phyloP scores from a whole-genome alignment of 2,329 filamentous ascomycete species.

The Hawksworthiomyces lignivorus region DNA sequence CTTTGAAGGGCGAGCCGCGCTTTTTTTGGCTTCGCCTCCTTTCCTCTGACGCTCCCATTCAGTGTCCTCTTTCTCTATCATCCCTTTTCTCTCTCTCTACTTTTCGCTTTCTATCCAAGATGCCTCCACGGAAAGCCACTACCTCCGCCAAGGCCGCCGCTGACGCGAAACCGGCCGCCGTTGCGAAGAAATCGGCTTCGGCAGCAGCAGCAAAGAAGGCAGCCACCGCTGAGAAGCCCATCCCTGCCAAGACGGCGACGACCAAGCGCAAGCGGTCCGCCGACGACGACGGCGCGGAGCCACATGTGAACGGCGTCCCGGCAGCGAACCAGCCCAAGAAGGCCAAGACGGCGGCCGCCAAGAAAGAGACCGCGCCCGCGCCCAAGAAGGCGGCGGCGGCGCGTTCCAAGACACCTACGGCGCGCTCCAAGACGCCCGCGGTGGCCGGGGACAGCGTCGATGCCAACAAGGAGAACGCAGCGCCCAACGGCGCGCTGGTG shows the following conservation, averaged over 20 bases:
- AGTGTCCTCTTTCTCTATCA: not conserved
- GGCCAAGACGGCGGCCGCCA: conserved; percentile 6
- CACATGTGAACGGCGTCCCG: conserved; percentile 16
- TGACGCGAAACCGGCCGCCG: conserved; percentile 19
- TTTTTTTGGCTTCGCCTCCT: not conserved
- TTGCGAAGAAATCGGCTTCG: conserved; percentile 23
- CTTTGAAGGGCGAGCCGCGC: too few relatives aligned
- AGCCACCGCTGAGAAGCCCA: conserved; percentile 10
- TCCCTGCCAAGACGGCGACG: conserved; percentile 4
- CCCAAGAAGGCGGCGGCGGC: conserved; percentile 2
- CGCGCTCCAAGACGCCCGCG: conserved; percentile 6
- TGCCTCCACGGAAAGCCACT: conserved; percentile 13
- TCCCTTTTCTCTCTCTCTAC: not conserved
- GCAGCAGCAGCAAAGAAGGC: conserved; percentile 8
- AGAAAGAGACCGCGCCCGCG: conserved; percentile 7
- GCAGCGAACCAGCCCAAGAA: conserved; percentile 19
- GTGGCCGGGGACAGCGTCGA: not conserved
- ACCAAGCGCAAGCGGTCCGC: conserved; percentile 9
- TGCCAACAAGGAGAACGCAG: conserved; percentile 11
- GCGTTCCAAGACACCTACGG: conserved; percentile 6
- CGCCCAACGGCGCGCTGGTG: conserved; percentile 7
- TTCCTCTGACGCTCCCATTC: not conserved
- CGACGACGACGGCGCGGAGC: conserved; percentile 7
- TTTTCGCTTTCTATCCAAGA: conserved; percentile 3
- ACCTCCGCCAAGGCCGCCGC: conserved; percentile 17